Base-by-base conservation (phyloP, 2,329 filamentous ascomycete genomes). In the Colletotrichum liaoningense region DNA sequence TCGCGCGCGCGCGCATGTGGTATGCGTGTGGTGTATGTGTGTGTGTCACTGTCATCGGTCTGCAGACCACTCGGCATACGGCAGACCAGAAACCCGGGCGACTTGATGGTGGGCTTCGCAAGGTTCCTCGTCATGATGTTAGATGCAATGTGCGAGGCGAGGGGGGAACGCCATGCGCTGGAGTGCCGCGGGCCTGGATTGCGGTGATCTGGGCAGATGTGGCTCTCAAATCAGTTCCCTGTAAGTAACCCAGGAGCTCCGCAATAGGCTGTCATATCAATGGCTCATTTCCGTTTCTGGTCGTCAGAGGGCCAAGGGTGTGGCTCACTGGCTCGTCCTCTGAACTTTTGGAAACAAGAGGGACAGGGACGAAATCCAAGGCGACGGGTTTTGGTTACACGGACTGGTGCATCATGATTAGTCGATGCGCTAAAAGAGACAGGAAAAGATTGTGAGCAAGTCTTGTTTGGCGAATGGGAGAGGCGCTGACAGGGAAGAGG, bases 241-340 rank as follows among this genome's bases (percentile, higher is more conserved):
- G 38, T 42, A 19, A 19, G 38, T 19, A 42, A 19, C 33, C 35
- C 38, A 57, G 52, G 42, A 24, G 42, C 59, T 33, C 54, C 38
- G 52, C 42, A 42, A 57, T 65, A 62, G 60, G 70, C 67, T 73
- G 59, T 65, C 46, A 52, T 55, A 35, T 62, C 30, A 35, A 24
- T 64, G 59, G 38, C 46, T 35, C 33, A 62, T 65, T 63, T 73
- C 70, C 70, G 16, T 60, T 60, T 73, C 33, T 65, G 67, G 67
- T 26, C 28, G 46, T 60, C 38, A 35, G 33, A 69, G 42, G 42
- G 59, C 28, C 59, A 65, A 70, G 55, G 22, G 67, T 55, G 58
- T 70, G 60, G 70, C 67, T 73, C 70, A 67, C 63, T 70, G 60
- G 70, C 60, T 73, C 70, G 70, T 69, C 42, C 67, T 60, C 67